Percentiles rank a stretch among this genome's conserved stretches.
phyloP scores from a whole-genome alignment of 768 basidiomycete genomes.

The Rhizopogon roseolus region DNA sequence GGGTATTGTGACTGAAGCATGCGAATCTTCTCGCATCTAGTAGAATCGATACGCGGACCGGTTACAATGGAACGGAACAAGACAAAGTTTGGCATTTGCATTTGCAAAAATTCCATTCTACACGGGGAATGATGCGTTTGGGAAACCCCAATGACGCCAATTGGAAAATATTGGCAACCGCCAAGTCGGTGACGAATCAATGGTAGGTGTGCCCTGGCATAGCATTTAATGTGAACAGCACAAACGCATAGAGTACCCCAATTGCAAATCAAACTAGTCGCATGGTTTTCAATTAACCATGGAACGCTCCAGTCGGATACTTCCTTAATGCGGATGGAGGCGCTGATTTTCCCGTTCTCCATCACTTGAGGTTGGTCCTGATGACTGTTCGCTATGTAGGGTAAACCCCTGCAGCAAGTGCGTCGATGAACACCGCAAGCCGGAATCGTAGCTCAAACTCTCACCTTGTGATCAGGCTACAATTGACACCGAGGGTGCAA shows the following conservation, averaged over 20 bases:
- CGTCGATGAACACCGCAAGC: no score
- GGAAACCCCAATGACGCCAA: not conserved
- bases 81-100: not conserved
- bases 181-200: not conserved
- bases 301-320: not conserved
- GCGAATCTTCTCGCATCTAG: not conserved
- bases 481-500: not conserved
- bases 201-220: not conserved
- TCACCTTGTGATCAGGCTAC: not conserved
- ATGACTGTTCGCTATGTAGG: no score
- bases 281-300: not conserved
- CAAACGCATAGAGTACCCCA: no score
- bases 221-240: not conserved
- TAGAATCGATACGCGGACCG: not conserved
- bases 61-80: not conserved
- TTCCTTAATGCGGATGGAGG: not conserved
- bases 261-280: not conserved
- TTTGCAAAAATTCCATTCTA: no score
- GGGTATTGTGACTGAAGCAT: not conserved
- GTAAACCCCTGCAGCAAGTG: no score
- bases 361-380: no score
- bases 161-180: not conserved
- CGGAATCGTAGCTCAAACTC: not conserved
- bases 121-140: no score
- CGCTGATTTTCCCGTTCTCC: no score